Evolutionary conservation across 2,329 filamentous ascomycete genomes (phyloP), one percentile per base, ranked within the genome.

Genomic region (Ophiostoma triangulosporum): DNA sequence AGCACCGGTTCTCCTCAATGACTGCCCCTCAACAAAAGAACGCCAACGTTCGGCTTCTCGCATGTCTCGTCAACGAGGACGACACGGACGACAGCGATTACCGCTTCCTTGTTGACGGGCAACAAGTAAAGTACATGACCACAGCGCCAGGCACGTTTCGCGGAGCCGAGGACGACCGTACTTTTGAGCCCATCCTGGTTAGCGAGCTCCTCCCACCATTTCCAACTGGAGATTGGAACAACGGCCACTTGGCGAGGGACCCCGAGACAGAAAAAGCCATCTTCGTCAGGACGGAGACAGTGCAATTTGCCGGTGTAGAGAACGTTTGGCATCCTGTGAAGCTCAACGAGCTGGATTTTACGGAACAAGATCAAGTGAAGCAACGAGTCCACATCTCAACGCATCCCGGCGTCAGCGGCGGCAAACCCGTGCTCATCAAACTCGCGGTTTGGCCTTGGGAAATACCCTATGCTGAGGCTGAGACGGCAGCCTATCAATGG

Each of bases 81-180:
- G n/a, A n/a, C n/a, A n/a, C n/a, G n/a, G n/a, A n/a, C n/a, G n/a
- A n/a, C n/a, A n/a, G n/a, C n/a, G n/a, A n/a, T n/a, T n/a, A n/a
- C n/a, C n/a, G n/a, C n/a, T n/a, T n/a, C n/a, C 43, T 46, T 12
- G 22, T 46, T 24, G 24, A 29, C 43, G 22, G 48, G 11, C 48
- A 69, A 59, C 70, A 63, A 49, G 62, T 72, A 60, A 71, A 70
- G 60, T 71, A 72, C 56, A 59, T 72, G 24, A 68, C 64, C 15
- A 62, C 72, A 32, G 67, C 67, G 8, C 56, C 63, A 11, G 65
- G 67, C 50, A 52, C 66, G 4, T 65, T 65, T 52, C 31, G 29
- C 20, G 48, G 20, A 11, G 59, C 62, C 31, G 53, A 54, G 29
- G 62, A 65, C 36, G 64, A 69, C 51, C 61, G 69, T 54, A 63